Conservation (phyloP, 495 filamentous ascomycete genomes). For the Penicillium waksmanii region DNA sequence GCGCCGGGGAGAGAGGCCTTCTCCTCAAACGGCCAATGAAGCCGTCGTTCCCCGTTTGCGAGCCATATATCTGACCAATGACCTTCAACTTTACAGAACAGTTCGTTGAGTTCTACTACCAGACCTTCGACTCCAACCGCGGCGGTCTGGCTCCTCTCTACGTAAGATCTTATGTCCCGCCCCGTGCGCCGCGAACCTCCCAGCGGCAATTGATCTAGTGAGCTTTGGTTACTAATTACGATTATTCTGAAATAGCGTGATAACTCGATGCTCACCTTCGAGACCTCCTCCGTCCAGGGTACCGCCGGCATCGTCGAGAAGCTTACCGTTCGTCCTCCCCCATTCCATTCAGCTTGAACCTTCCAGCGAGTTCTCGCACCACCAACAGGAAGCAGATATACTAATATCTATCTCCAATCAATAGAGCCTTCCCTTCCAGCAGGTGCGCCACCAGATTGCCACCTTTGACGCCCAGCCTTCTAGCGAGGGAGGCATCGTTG, state of each 20-base stretch:
- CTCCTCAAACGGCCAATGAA: neutral
- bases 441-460: slow-evolving; percentile 69
- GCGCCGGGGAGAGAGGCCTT: slow-evolving; percentile 3
- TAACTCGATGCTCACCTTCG: slow-evolving; percentile 92
- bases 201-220: neutral
- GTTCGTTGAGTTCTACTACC: slow-evolving; percentile 89
- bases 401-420: slow-evolving; percentile 14
- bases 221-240: neutral
- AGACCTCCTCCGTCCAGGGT: slow-evolving; percentile 65
- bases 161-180: slow-evolving; percentile 49
- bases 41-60: neutral
- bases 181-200: neutral
- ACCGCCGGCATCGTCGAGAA: slow-evolving; percentile 69
- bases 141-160: slow-evolving; percentile 69
- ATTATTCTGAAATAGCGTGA: slow-evolving; percentile 60
- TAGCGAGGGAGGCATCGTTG: slow-evolving; percentile 68
- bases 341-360: neutral
- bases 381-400: neutral
- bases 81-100: slow-evolving; percentile 56
- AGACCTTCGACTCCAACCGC: slow-evolving; percentile 75
- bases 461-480: slow-evolving; percentile 80
- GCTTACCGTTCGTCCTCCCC: slow-evolving; percentile 61
- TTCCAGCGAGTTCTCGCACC: neutral
- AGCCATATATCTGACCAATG: slow-evolving; percentile 20
- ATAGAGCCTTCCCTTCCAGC: slow-evolving; percentile 77